phyloP scores from a whole-genome alignment of 768 basidiomycete genomes.

The Collybia nuda region DNA sequence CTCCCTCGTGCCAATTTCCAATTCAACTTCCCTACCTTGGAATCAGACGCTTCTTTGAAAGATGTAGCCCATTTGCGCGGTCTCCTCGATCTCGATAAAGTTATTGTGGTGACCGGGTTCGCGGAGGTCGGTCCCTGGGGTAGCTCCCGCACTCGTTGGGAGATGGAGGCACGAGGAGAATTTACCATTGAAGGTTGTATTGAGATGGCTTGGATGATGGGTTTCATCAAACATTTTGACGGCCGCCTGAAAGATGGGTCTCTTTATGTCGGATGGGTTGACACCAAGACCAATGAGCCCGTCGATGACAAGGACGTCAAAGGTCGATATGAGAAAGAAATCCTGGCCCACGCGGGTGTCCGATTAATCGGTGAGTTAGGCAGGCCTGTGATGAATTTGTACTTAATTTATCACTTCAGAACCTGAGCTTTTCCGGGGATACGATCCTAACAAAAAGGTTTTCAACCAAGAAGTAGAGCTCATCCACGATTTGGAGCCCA shows the following conservation, averaged over 20 bases:
- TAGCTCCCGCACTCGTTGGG: constrained; percentile 96
- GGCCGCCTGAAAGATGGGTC: constrained; percentile 92
- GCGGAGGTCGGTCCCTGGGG: constrained; percentile 99
- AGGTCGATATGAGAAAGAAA: constrained; percentile 92
- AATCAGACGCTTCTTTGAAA: constrained; percentile 61
- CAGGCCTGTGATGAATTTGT: constrained; percentile 9
- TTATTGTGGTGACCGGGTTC: constrained; percentile 93
- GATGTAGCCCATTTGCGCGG: constrained; percentile 82
- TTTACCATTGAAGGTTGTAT: constrained; percentile 98
- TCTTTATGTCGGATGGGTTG: constrained; percentile 97
- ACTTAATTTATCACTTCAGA: constrained; percentile 46
- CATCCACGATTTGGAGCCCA: constrained; percentile 92
- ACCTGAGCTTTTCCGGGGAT: constrained; percentile 96
- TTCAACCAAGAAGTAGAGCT: constrained; percentile 98
- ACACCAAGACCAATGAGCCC: constrained; percentile 88
- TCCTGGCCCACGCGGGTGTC: constrained; percentile 87
- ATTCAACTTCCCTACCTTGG: constrained; percentile 90
- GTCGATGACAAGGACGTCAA: constrained; percentile 98
- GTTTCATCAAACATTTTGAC: constrained; percentile 97
- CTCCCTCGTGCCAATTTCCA: constrained; percentile 98
- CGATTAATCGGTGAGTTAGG: constrained; percentile 79
- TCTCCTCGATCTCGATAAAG: constrained; percentile 93
- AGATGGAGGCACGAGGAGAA: constrained; percentile 98
- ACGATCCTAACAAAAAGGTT: constrained; percentile 95
- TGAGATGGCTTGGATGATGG: constrained; percentile 99